Base-by-base conservation (phyloP, 345 rosid species). In the Tarenaya hassleriana region DNA sequence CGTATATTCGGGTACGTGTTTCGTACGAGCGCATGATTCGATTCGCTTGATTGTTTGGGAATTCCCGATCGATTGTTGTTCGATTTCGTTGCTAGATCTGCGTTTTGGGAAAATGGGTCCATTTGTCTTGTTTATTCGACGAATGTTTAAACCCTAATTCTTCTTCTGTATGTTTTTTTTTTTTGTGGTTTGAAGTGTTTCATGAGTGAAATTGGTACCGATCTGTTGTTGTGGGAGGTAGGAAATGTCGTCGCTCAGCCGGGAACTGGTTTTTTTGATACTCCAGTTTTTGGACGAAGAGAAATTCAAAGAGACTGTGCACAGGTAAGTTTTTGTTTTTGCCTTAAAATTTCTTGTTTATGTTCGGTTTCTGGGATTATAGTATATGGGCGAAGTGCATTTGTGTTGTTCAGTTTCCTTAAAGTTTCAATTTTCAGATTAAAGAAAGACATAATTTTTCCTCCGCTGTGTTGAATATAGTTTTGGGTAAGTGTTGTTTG, bases 251-350 rank as follows among this genome's bases (percentile, higher is more conserved):
- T 68, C 73, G 56, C 64, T 68, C 32, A 62, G 68, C 68, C 34
- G 68, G 41, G 73, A 68, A 40, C 68, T 68, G 38, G 68, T 68
- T 17, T 68, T 68, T 17, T 4, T 68, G 42, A 68, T 68, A 19
- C 73, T 68, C n/a, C 73, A 68, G 64, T 68, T 68, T 46, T 52
- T 68, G 9, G 68, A 62, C 21, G 73, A 68, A 52, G 73, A 68
- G 64, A 62, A 68, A 62, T 68, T 56, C 51, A 68, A 68, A 68
- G 73, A 68, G 0, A 62, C 73, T 51, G 68, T 68, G 2, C 73
- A 68, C 64, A 61, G 63, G 72, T 68, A 34, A n/a, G 0, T 14
- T 24, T 16, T 18, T 42, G n/a, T 7, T 41, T 13, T n/a, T 5
- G 33, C 19, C 37, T 29, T 2, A 0, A 44, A 7, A 14, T 6